Evolutionary conservation across 2,329 filamentous ascomycete genomes (phyloP), one percentile per base, ranked within the genome.

Genomic region (Fusarium sp.): DNA sequence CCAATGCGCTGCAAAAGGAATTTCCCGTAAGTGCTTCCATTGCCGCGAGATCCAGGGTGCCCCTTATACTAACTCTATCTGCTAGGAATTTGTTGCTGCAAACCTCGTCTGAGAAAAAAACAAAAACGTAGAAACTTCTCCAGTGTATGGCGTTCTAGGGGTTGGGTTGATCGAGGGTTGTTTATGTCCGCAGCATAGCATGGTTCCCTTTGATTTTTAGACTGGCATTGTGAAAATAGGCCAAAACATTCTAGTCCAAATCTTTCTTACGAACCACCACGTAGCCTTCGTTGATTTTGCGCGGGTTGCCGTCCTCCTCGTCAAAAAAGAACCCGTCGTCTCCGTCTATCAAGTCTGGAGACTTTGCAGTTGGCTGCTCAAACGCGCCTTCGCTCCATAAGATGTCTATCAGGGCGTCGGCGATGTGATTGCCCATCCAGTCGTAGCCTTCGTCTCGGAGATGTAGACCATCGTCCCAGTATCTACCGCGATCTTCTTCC

Each of bases 1-100:
- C 93, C 17, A 93, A 92, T 43, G 87, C 90, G 70, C 84, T 98
- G 69, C 91, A 96, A 77, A 88, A 88, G 68, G 88, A 92, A 75
- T 93, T 95, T 78, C 94, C 96, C 22, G 91, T 83, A 71, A 69
- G 79, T 78, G 35, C 32, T 46, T 14, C 20, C 26, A 32, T 35
- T 43, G 39, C 44, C 15, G 20, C 10, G 15, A 17, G 22, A 33
- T 22, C 9, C 30, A 30, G 39, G 19, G 22, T 55, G 22, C 14
- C 9, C 32, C 24, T 13, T 22, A 40, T 48, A 44, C 67, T 73
- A 48, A 72, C 48, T 35, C 35, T 48, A 45, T 52, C 7, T 48
- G 2, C 28, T 48, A 87, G 85, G 84, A 87, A 33, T 89, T 89
- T 71, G 87, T 89, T 43, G 83, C 84, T 22, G 81, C 80, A 14